phyloP scores from a whole-genome alignment of 805 yeast genomes.

The Candida vaughaniae region DNA sequence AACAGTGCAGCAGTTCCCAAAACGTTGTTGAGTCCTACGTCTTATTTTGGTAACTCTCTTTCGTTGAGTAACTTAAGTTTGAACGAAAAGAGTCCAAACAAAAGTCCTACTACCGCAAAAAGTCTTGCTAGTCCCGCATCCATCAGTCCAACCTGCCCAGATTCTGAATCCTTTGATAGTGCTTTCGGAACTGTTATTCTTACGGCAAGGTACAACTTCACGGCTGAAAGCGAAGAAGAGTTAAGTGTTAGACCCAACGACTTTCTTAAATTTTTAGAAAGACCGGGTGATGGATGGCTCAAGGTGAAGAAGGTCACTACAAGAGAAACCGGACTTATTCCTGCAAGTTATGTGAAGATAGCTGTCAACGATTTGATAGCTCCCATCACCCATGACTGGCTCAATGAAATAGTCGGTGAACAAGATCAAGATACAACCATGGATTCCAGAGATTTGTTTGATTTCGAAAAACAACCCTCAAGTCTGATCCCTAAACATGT shows the following conservation, averaged over 20 bases:
- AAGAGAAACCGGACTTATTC: conserved; percentile 29
- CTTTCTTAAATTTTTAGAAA: conserved; percentile 29
- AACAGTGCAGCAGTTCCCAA: conserved; percentile 7
- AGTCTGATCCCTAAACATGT: conserved; percentile 8
- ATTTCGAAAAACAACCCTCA: conserved; percentile 12
- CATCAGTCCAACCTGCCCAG: conserved; percentile 1
- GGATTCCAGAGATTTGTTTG: conserved; percentile 11
- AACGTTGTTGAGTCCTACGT: conserved; percentile 4
- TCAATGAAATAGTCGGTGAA: conserved; percentile 17
- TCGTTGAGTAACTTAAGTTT: conserved; percentile 6
- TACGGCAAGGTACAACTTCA: conserved; percentile 30
- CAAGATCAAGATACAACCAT: conserved; percentile 2
- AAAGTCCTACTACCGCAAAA: not conserved
- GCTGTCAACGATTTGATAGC: conserved; percentile 35
- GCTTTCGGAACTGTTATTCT: conserved; percentile 19
- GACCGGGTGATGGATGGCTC: conserved; percentile 43
- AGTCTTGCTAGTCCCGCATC: conserved; percentile 3
- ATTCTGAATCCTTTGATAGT: not conserved
- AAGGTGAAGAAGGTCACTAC: conserved; percentile 28
- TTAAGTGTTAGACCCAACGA: conserved; percentile 26
- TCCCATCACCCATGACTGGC: conserved; percentile 34
- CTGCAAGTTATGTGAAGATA: conserved; percentile 40
- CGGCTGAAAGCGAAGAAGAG: conserved; percentile 26
- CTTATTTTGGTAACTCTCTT: conserved; percentile 6
- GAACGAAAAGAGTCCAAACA: not conserved